phyloP scores from a whole-genome alignment of 2,329 filamentous ascomycete genomes.

The Botryosphaeria agaves region DNA sequence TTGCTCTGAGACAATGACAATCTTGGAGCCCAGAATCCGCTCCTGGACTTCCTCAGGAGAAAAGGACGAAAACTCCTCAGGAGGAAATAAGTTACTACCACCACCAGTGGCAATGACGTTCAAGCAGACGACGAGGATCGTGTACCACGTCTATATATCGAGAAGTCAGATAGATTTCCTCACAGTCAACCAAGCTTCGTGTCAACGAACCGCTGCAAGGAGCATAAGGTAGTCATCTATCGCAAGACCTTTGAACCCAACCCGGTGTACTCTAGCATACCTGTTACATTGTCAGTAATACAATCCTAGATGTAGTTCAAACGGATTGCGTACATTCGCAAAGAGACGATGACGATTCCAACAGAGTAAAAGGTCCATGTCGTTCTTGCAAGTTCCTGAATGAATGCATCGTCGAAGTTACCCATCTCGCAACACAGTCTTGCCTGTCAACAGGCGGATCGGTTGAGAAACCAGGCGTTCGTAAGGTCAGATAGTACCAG shows the following conservation, averaged over 20 bases:
- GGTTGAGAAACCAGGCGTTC: no score
- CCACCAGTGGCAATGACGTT: constrained; percentile 24
- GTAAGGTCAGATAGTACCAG: no score
- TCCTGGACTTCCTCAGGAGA: constrained; percentile 20
- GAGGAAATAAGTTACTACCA: constrained; percentile 24
- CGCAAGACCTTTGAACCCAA: constrained; percentile 3
- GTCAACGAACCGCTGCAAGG: constrained; percentile 2
- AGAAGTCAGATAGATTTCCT: constrained; percentile 6
- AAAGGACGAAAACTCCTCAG: constrained; percentile 19
- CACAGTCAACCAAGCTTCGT: constrained; percentile 1
- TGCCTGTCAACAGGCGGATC: no score
- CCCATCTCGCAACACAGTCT: no score
- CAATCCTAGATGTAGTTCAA: no score
- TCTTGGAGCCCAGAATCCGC: constrained; percentile 26
- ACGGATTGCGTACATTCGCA: constrained; percentile 5
- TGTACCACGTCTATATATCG: constrained; percentile 18
- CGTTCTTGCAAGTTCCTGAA: constrained; percentile 4
- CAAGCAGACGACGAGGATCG: constrained; percentile 21
- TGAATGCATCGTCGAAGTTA: constrained; percentile 2
- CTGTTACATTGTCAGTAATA: constrained; percentile 1
- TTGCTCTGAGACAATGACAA: constrained; percentile 27
- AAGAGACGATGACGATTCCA: constrained; percentile 4
- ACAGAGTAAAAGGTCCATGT: constrained; percentile 7
- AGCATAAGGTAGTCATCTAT: constrained; percentile 6
- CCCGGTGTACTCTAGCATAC: constrained; percentile 4